Evolutionary conservation across 805 yeast species (phyloP).

Genomic region (Cyberlindnera lachancei): DNA sequence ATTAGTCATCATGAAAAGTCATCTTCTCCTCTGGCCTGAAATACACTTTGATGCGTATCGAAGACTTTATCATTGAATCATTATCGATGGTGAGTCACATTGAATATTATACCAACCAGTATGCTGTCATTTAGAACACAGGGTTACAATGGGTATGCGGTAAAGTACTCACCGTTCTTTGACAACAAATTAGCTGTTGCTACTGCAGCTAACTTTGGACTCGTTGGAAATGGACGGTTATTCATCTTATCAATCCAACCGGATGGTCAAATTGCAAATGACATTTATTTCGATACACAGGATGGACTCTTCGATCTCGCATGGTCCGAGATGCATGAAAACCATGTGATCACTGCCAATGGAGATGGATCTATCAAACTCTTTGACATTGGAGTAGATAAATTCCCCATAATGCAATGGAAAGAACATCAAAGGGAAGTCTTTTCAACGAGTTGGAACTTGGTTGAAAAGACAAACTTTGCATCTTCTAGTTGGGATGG

Average conservation of each 20-base stretch:
- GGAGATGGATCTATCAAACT: slow-evolving; percentile 88
- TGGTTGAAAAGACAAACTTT: slow-evolving; percentile 59
- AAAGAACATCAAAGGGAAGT: slow-evolving; percentile 76
- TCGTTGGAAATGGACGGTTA: slow-evolving; percentile 89
- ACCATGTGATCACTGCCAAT: slow-evolving; percentile 71
- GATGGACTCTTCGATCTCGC: slow-evolving; percentile 84
- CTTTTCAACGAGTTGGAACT: slow-evolving; percentile 66
- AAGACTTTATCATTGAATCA: too few species aligned
- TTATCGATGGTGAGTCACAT: too few species aligned
- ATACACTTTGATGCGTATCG: too few species aligned
- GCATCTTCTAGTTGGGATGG: slow-evolving; percentile 93
- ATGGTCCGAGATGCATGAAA: slow-evolving; percentile 90
- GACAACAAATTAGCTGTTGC: slow-evolving; percentile 89
- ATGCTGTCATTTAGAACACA: slow-evolving; percentile 71
- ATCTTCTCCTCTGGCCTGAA: too few species aligned
- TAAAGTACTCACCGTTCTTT: slow-evolving; percentile 84
- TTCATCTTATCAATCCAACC: slow-evolving; percentile 61
- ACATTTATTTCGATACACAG: slow-evolving; percentile 73
- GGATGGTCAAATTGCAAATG: slow-evolving; percentile 51
- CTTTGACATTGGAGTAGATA: slow-evolving; percentile 62
- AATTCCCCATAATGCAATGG: slow-evolving; percentile 68
- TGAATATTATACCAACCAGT: too few species aligned
- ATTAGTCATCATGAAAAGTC: too few species aligned
- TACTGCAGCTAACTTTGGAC: slow-evolving; percentile 84
- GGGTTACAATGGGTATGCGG: slow-evolving; percentile 83